Evolutionary conservation across 2,329 filamentous ascomycete genomes (phyloP), one percentile per base, ranked within the genome.

Genomic region (Trichoderma sp.): DNA sequence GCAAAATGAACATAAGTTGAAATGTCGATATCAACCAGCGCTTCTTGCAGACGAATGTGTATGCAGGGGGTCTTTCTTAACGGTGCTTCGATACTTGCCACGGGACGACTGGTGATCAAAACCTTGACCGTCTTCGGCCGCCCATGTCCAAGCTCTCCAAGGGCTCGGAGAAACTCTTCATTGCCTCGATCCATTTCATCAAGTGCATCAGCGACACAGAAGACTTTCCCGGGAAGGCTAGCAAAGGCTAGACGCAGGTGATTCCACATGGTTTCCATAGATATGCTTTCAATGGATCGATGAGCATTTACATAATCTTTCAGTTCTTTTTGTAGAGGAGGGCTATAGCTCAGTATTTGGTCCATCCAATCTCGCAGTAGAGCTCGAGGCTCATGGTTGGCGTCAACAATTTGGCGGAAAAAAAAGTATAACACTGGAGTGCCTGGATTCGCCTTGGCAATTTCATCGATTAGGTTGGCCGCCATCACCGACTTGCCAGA

Each of bases 101-200:
- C 71, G 2, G 79, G 80, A 2, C 82, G 80, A 69, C 81, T 83
- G 0, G 83, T 84, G 9, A 82, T 75, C 0, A 82, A 29, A 0
- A 84, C 67, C 70, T 83, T 84, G 70, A 82, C 72, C 17, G 71
- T 71, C 0, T 58, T 57, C 2, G 80, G 76, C 10, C 67, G 71
- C 73, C 73, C 75, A 7, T 71, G 65, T 1, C 76, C 77, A 0
- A 84, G 71, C 0, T 68, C 63, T 1, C 71, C 73, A 2, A 84
- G 72, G 1, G 68, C 58, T 8, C 74, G 50, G 1, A 82, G 70
- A 34, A 82, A 80, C 5, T 12, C 25, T 0, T 68, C 48, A 32
- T 80, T 73, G 0, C 74, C 78, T 15, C 71, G 34, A 60, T 81
- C 78, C 77, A 84, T 82, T 71, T 84, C 82, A 69, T 84, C 83